Conservation (phyloP, 2,329 filamentous ascomycete species). For the Penicillium hesseltinei region DNA sequence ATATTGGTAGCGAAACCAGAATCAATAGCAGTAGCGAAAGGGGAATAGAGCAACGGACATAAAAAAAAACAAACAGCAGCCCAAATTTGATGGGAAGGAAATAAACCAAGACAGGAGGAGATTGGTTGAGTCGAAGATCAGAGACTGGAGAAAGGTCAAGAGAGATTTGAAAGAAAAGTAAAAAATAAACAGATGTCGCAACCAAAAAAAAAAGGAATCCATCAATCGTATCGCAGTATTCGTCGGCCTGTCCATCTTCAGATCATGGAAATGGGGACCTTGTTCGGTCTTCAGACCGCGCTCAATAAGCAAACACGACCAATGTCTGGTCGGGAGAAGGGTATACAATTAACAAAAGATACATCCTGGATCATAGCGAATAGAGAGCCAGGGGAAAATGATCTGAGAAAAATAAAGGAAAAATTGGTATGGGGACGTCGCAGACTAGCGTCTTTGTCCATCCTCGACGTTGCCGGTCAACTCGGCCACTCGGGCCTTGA, state of each 20-base stretch:
- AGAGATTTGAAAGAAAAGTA: constrained; percentile 1
- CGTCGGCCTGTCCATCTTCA: constrained; percentile 7
- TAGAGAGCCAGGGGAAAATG: constrained; percentile 6
- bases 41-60: constrained; percentile 33
- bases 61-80: constrained; percentile 12
- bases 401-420: not conserved
- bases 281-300: not conserved
- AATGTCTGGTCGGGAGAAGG: constrained; percentile 12
- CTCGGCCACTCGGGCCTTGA: constrained; percentile 95
- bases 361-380: constrained; percentile 8
- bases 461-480: constrained; percentile 80
- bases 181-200: constrained; percentile 5
- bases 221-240: constrained; percentile 20
- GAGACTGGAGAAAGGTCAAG: not conserved
- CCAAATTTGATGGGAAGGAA: not conserved
- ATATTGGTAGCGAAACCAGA: constrained; percentile 21
- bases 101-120: constrained; percentile 4
- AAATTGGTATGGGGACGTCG: not conserved
- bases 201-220: constrained; percentile 11
- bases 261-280: not conserved
- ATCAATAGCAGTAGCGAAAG: constrained; percentile 27
- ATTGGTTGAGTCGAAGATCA: not conserved
- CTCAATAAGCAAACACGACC: constrained; percentile 18
- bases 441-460: constrained; percentile 19
- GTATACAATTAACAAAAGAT: constrained; percentile 12